phyloP scores from a whole-genome alignment of 495 filamentous ascomycete genomes.

The Filosporella fistucella region DNA sequence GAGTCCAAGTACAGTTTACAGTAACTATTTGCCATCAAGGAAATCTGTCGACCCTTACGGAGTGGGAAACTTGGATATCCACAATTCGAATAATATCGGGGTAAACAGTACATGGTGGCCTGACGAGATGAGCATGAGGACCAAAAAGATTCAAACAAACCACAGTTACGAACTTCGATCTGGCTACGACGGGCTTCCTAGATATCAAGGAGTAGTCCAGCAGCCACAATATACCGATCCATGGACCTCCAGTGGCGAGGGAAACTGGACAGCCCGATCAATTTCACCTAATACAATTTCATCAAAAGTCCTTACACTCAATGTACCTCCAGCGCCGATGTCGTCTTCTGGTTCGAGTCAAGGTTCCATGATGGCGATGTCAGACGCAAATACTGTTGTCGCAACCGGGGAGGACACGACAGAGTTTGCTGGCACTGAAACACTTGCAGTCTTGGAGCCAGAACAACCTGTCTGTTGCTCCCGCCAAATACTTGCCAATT shows the following conservation, averaged over 20 bases:
- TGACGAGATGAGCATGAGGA: neutral
- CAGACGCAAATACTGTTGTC: slow-evolving; percentile 5
- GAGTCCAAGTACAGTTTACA: slow-evolving; percentile 10
- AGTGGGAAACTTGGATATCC: neutral
- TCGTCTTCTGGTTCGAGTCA: slow-evolving; percentile 20
- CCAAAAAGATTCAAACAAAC: neutral
- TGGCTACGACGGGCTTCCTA: slow-evolving; percentile 11
- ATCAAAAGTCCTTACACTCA: slow-evolving; percentile 19
- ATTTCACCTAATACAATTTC: slow-evolving; percentile 14
- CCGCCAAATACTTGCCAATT: slow-evolving; percentile 16
- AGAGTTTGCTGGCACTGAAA: slow-evolving; percentile 10
- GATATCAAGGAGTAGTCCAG: neutral
- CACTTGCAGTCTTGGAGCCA: slow-evolving; percentile 3
- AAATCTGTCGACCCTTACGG: slow-evolving; percentile 6
- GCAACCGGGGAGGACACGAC: slow-evolving; percentile 9
- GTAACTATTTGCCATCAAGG: slow-evolving; percentile 10
- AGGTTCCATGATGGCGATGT: slow-evolving; percentile 1
- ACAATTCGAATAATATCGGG: neutral
- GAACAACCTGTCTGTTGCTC: neutral
- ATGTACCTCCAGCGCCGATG: slow-evolving; percentile 5
- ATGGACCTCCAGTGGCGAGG: slow-evolving; percentile 4
- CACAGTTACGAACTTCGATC: slow-evolving; percentile 1
- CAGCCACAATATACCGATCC: slow-evolving; percentile 2
- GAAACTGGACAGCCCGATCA: slow-evolving; percentile 10
- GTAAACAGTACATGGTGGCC: slow-evolving; percentile 9